These are phyloP conservation scores for Lavandula angustifolia DNA, from an alignment of 257 asterid species.

Conservation along the genomic window DNA sequence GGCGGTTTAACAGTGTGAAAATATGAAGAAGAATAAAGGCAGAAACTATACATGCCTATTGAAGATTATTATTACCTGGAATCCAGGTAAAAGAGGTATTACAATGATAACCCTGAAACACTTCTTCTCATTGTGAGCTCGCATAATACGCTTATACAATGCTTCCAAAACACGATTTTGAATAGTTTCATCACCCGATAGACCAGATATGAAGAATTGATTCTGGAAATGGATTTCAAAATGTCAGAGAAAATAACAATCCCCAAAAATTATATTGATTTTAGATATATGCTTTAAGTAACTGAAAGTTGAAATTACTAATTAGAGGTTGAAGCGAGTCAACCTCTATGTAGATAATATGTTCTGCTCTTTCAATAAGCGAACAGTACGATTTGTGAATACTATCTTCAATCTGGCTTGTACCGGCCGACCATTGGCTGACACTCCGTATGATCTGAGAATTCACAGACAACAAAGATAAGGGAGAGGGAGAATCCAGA, in stretches of 20 bases:
- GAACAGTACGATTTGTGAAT: constrained; percentile 91
- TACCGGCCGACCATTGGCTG: constrained; percentile 99
- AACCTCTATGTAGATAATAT: constrained; percentile 88
- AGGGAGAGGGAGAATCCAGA: constrained; percentile 30
- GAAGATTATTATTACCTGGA: constrained; percentile 64
- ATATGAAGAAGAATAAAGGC: constrained; percentile 17
- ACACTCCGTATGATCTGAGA: constrained; percentile 87
- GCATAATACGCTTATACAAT: constrained; percentile 67
- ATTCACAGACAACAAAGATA: constrained; percentile 31
- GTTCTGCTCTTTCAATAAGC: constrained; percentile 90
- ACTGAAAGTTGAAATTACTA: constrained; percentile 3
- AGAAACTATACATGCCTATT: constrained; percentile 14
- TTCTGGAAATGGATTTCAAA: constrained; percentile 57
- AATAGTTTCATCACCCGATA: constrained; percentile 82
- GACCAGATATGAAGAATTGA: constrained; percentile 97
- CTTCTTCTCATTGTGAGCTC: constrained; percentile 84
- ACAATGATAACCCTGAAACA: constrained; percentile 88
- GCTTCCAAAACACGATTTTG: constrained; percentile 87
- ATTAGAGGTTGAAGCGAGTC: constrained; percentile 12
- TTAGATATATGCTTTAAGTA: constrained; percentile 7
- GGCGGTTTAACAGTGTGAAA: constrained; percentile 32
- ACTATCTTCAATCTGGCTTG: constrained; percentile 92
- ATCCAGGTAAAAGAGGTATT: constrained; percentile 96
- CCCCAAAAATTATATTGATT: neutral
- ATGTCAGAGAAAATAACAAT: constrained; percentile 37